Evolutionary conservation across 1,284 basidiomycete species (phyloP).

Genomic region (Puccinia polysora): DNA sequence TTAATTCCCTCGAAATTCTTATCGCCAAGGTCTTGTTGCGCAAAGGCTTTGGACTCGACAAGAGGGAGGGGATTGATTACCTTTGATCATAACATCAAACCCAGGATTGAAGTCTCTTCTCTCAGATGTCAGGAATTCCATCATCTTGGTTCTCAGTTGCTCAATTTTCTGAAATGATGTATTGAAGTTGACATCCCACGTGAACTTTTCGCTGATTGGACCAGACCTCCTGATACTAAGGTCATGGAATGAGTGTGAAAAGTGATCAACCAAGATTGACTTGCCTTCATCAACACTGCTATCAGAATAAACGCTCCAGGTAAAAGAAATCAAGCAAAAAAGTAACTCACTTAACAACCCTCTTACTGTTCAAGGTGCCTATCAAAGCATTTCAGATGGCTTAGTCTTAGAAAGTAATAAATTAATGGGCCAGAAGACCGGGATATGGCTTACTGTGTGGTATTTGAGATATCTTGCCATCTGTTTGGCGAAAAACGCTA

Average conservation of each 20-base stretch:
- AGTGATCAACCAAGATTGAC: too few relatives aligned
- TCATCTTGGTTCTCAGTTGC: slow-evolving; percentile 70
- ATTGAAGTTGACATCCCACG: slow-evolving; percentile 72
- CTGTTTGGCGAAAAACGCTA: slow-evolving; percentile 55
- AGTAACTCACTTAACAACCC: slow-evolving; percentile 56
- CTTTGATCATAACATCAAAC: slow-evolving; percentile 51
- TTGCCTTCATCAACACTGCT: too few relatives aligned
- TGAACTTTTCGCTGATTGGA: slow-evolving; percentile 63
- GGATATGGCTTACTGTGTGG: slow-evolving; percentile 57
- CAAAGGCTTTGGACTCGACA: too few relatives aligned
- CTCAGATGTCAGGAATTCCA: slow-evolving; percentile 65
- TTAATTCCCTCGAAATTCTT: too few relatives aligned
- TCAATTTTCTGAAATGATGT: slow-evolving; percentile 81
- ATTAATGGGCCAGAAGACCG: neutral
- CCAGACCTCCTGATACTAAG: slow-evolving; percentile 55
- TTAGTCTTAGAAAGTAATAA: too few relatives aligned
- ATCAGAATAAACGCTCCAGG: slow-evolving; percentile 46
- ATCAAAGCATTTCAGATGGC: neutral
- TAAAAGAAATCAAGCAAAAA: slow-evolving; percentile 44
- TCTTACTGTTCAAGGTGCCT: slow-evolving; percentile 64
- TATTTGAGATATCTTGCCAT: slow-evolving; percentile 61
- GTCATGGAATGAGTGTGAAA: slow-evolving; percentile 45
- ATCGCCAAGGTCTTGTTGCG: too few relatives aligned
- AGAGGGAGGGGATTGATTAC: neutral
- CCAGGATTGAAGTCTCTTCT: slow-evolving; percentile 52